Conservation (phyloP, 805 yeast genomes). For the Lipomyces chichibuensis region DNA sequence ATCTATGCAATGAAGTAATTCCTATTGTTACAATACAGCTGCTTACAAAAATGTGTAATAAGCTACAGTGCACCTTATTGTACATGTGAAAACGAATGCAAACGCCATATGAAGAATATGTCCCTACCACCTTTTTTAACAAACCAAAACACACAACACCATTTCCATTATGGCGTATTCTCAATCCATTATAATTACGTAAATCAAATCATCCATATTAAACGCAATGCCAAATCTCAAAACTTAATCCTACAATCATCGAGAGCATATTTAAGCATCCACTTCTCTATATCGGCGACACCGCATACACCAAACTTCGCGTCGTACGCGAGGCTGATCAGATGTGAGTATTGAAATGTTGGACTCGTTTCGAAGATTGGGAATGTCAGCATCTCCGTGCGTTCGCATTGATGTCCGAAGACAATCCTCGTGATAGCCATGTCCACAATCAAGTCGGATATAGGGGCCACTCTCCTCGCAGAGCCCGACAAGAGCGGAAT, state of each 20-base stretch:
- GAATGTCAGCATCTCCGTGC: slow-evolving; percentile 42
- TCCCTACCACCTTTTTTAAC: neutral
- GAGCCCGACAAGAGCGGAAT: slow-evolving; percentile 38
- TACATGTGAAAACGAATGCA: neutral
- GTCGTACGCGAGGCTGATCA: slow-evolving; percentile 18
- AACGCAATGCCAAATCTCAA: neutral
- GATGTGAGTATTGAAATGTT: slow-evolving; percentile 19
- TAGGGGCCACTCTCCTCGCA: slow-evolving; percentile 34
- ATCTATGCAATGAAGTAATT: neutral
- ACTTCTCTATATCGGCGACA: slow-evolving; percentile 41
- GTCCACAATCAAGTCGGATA: slow-evolving; percentile 41
- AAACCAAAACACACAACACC: neutral
- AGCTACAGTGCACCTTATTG: neutral
- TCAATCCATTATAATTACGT: neutral
- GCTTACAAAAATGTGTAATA: neutral
- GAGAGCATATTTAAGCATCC: slow-evolving; percentile 11
- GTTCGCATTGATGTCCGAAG: slow-evolving; percentile 39
- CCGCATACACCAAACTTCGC: slow-evolving; percentile 43
- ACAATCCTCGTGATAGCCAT: slow-evolving; percentile 41
- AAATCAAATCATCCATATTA: neutral
- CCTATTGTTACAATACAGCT: neutral
- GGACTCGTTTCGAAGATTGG: slow-evolving; percentile 31
- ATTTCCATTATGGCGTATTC: too few relatives aligned
- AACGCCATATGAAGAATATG: neutral
- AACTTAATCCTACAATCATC: neutral